Base-by-base conservation (phyloP, 345 rosid species). In the Pseudoturritis turrita region DNA sequence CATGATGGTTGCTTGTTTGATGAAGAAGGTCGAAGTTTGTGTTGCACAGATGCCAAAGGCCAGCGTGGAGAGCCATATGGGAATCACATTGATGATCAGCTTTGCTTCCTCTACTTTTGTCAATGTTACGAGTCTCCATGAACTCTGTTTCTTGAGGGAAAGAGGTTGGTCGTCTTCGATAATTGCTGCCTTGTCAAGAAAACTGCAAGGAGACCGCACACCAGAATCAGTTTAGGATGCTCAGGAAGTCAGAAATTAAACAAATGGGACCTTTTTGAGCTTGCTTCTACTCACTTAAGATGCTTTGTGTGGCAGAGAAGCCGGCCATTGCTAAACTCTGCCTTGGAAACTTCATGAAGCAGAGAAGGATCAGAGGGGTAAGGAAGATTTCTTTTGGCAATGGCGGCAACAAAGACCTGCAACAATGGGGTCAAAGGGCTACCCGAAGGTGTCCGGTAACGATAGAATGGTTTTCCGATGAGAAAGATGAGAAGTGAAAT, bases 101-200 rank as follows among this genome's bases (percentile, higher is more conserved):
- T 95, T 95, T 77, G 83, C 66, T 72, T 95, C 99, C 65, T 95
- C 99, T 1, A 89, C 96, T 17, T 84, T 91, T 85, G 90, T 94
- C 74, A 91, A 82, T 0, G 91, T 86, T 46, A 87, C 87, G 3
- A 91, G 89, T 78, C 84, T 84, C 96, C 97, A 87, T 3, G 87
- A 81, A 84, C 74, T 72, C 55, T 78, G 83, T 55, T 80, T 82
- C 69, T 83, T 81, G 4, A 59, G n/a, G 25, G 68, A 33, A n/a
- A 51, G 56, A 52, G 63, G 51, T 18, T 19, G 53, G 1, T 18
- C 39, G 64, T 68, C 62, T 84, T 83, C 87, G 18, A 83, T 10
- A 31, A 91, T 70, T 22, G 99, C 96, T 15, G 97, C 97, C 77
- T 83, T 89, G 82, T 95, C 97, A 39, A 95, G 91, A 83, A 86